These are phyloP conservation scores for Trametes coccinea DNA, from an alignment of 768 basidiomycete genomes.

Conservation along the genomic window DNA sequence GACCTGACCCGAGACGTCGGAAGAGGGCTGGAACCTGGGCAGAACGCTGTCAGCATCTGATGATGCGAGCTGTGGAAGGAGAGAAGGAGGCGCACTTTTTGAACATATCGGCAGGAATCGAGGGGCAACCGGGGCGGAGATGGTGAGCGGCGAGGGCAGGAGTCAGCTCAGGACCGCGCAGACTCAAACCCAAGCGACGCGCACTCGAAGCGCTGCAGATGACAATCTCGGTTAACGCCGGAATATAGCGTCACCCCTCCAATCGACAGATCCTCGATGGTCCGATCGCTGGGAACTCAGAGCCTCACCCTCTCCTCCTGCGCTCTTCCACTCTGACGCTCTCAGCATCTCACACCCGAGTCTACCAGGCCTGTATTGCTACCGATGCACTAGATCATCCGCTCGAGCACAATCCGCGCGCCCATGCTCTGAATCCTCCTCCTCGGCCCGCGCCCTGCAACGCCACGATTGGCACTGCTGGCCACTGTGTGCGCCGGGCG, in stretches of 20 bases:
- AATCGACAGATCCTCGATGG: not conserved
- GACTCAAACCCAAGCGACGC: not conserved
- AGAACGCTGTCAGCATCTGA: not conserved
- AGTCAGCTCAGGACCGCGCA: not conserved
- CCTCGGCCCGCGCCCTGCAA: not conserved
- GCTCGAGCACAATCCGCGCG: too few relatives aligned
- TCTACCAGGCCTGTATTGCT: not conserved
- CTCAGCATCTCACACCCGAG: too few relatives aligned
- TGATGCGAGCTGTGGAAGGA: not conserved
- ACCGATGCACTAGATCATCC: too few relatives aligned
- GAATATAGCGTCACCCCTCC: too few relatives aligned
- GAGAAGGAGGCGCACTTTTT: slow-evolving; percentile 56
- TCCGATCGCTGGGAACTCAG: too few relatives aligned
- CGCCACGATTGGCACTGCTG: not conserved
- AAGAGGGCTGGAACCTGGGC: slow-evolving; percentile 63
- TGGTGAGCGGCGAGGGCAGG: not conserved
- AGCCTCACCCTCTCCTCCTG: too few relatives aligned
- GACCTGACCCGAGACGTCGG: slow-evolving; percentile 88
- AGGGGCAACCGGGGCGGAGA: not conserved
- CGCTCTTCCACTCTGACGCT: too few relatives aligned
- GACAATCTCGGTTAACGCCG: not conserved
- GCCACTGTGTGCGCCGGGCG: not conserved
- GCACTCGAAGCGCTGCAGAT: not conserved
- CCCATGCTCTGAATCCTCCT: not conserved
- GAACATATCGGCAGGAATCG: slow-evolving; percentile 52